Evolutionary conservation across 2,329 filamentous ascomycete species (phyloP).

Genomic region (Microdochium paspali): DNA sequence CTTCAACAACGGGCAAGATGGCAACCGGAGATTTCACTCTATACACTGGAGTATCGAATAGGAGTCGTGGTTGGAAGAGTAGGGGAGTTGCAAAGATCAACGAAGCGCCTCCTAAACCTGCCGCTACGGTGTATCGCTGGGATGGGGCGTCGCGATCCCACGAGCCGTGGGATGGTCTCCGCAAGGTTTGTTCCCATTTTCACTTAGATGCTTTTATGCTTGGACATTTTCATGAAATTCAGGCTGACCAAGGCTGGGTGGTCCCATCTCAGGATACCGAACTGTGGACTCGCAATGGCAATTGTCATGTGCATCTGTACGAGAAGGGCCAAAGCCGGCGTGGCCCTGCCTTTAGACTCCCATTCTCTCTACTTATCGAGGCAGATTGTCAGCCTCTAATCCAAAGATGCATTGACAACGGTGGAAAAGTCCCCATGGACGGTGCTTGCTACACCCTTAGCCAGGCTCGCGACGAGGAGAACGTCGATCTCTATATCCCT

Average conservation of each 20-base stretch:
- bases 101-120: slow-evolving; percentile 12
- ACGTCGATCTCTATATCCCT: slow-evolving; percentile 60
- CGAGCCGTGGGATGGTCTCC: slow-evolving; percentile 35
- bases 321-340: slow-evolving; percentile 53
- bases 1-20: not conserved
- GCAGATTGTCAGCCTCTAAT: slow-evolving; percentile 53
- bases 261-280: slow-evolving; percentile 51
- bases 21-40: slow-evolving; percentile 10
- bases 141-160: slow-evolving; percentile 36
- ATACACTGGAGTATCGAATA: slow-evolving; percentile 23
- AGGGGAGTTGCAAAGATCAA: slow-evolving; percentile 20
- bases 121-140: slow-evolving; percentile 33
- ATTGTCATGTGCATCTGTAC: slow-evolving; percentile 63
- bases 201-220: not conserved
- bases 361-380: slow-evolving; percentile 45
- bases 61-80: slow-evolving; percentile 24
- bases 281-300: slow-evolving; percentile 57
- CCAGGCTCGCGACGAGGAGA: slow-evolving; percentile 11
- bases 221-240: not conserved
- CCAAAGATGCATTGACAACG: slow-evolving; percentile 33
- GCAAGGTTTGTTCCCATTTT: slow-evolving; percentile 28
- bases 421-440: slow-evolving; percentile 10
- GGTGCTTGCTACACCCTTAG: not conserved
- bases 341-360: slow-evolving; percentile 59
- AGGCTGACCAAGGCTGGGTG: not conserved